phyloP scores from a whole-genome alignment of 2,329 filamentous ascomycete genomes.

The Colletotrichum sidae region DNA sequence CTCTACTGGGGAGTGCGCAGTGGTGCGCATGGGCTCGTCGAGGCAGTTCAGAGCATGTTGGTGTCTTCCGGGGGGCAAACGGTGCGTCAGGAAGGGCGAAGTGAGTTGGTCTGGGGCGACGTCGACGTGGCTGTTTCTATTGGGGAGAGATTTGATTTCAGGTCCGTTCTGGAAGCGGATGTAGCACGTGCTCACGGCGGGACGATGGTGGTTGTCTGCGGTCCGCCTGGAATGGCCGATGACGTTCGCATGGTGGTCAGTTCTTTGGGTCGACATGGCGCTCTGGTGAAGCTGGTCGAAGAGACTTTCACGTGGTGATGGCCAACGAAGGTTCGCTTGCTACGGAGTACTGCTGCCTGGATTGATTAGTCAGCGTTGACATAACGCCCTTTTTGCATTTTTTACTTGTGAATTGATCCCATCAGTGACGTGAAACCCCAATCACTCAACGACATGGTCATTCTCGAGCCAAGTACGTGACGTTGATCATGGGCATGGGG shows the following conservation, averaged over 20 bases:
- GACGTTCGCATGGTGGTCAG: slow-evolving; percentile 41
- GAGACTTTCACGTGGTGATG: slow-evolving; percentile 44
- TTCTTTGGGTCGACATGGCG: slow-evolving; percentile 25
- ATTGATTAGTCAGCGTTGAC: not conserved
- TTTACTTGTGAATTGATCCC: no score
- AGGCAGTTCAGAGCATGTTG: slow-evolving; percentile 42
- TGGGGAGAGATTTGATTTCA: slow-evolving; percentile 41
- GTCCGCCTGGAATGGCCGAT: slow-evolving; percentile 45
- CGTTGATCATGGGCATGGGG: no score
- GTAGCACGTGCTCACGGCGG: slow-evolving; percentile 34
- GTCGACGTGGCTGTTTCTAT: slow-evolving; percentile 40
- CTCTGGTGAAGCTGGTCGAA: slow-evolving; percentile 41
- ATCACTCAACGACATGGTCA: no score
- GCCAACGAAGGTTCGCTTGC: not conserved
- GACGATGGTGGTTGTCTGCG: slow-evolving; percentile 44
- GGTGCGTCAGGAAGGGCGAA: slow-evolving; percentile 2
- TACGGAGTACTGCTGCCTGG: not conserved
- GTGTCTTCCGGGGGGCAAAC: not conserved
- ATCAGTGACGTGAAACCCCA: no score
- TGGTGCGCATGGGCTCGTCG: slow-evolving; percentile 39
- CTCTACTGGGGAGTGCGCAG: slow-evolving; percentile 45
- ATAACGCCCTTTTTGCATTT: not conserved
- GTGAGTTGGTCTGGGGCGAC: slow-evolving; percentile 30
- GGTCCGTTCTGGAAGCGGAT: slow-evolving; percentile 40
- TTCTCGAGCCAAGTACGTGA: no score